Evolutionary conservation across 2,329 filamentous ascomycete species (phyloP).

Genomic region (Leptodontidium sp.): DNA sequence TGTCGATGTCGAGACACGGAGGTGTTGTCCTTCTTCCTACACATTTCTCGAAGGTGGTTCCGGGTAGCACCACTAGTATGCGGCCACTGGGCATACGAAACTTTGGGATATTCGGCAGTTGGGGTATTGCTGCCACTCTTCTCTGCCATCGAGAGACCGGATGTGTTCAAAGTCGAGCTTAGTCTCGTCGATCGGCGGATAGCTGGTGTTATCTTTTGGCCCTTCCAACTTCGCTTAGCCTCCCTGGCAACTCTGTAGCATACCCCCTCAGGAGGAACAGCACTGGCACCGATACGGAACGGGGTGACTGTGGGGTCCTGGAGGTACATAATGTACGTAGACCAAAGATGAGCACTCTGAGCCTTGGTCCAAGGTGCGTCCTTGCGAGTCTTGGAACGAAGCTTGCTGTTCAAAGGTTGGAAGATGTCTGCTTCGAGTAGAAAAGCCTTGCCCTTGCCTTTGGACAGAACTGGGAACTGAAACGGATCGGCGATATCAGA

Average conservation of each 20-base stretch:
- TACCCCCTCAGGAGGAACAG: slow-evolving; percentile 70
- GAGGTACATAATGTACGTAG: slow-evolving; percentile 69
- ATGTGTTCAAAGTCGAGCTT: slow-evolving; percentile 18
- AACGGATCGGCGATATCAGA: slow-evolving; percentile 51
- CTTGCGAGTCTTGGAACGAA: slow-evolving; percentile 44
- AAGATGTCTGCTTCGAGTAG: slow-evolving; percentile 21
- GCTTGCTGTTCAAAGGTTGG: slow-evolving; percentile 37
- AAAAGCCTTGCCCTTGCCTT: slow-evolving; percentile 38
- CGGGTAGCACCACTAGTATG: slow-evolving; percentile 70
- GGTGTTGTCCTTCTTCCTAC: slow-evolving; percentile 60
- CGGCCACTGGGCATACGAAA: slow-evolving; percentile 66
- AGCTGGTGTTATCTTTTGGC: slow-evolving; percentile 54
- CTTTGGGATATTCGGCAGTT: slow-evolving; percentile 54
- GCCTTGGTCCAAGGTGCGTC: slow-evolving; percentile 68
- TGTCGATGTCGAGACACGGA: slow-evolving; percentile 53
- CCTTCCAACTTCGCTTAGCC: slow-evolving; percentile 72
- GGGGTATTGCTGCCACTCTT: slow-evolving; percentile 65
- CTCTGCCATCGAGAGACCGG: slow-evolving; percentile 37
- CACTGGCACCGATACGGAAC: slow-evolving; percentile 68
- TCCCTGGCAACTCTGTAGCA: slow-evolving; percentile 71
- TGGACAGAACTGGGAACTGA: slow-evolving; percentile 38
- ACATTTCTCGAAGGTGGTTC: slow-evolving; percentile 68
- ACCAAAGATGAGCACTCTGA: slow-evolving; percentile 73
- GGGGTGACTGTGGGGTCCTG: slow-evolving; percentile 74
- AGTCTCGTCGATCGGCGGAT: slow-evolving; percentile 19